phyloP scores from a whole-genome alignment of 2,329 filamentous ascomycete genomes.

The Cadophora sp. region DNA sequence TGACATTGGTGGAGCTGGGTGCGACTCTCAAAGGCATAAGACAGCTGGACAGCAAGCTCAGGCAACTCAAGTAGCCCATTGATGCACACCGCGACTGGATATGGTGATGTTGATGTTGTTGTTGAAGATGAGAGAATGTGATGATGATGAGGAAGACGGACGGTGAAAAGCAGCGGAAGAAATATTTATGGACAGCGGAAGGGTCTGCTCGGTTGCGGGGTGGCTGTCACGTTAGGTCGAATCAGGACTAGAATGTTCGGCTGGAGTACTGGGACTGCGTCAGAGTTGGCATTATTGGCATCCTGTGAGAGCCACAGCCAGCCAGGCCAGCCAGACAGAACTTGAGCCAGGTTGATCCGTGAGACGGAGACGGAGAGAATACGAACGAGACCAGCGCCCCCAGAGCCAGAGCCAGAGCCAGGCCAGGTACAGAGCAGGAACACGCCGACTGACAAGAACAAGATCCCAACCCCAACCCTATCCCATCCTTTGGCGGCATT shows the following conservation, averaged over 20 bases:
- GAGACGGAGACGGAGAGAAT: neutral
- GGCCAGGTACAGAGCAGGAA: slow-evolving; percentile 6
- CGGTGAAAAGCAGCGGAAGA: slow-evolving; percentile 1
- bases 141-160: neutral
- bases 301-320: neutral
- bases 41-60: too few species aligned
- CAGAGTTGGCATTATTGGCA: neutral
- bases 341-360: neutral
- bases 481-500: slow-evolving; percentile 1
- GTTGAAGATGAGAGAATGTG: neutral
- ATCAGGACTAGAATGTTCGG: slow-evolving; percentile 1
- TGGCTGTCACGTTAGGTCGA: neutral
- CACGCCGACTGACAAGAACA: neutral
- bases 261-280: neutral
- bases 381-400: slow-evolving; percentile 1
- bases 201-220: slow-evolving; percentile 12
- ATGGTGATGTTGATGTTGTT: neutral
- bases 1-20: neutral
- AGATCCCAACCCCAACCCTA: neutral
- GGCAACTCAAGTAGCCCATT: neutral
- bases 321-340: too few species aligned
- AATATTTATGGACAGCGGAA: slow-evolving; percentile 10
- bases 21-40: too few species aligned
- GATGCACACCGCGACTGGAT: neutral
- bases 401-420: neutral